Base-by-base conservation (phyloP, 1,284 basidiomycete genomes). In the Trichosporon inkin region DNA sequence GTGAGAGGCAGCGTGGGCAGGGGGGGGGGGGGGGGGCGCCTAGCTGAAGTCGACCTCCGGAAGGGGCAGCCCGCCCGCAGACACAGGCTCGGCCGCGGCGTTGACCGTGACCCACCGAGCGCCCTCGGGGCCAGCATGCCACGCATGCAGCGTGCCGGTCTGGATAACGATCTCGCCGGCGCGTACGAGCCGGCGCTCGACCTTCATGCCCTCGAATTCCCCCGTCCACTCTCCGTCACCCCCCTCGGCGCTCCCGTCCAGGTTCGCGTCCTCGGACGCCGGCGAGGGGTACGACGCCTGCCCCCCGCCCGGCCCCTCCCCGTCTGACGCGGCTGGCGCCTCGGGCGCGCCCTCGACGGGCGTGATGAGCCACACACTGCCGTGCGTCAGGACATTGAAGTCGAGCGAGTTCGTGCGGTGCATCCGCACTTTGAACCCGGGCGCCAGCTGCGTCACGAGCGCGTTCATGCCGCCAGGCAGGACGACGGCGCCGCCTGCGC, bases 61-160 rank as follows among this genome's bases (percentile, higher is more conserved):
- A 47, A 78, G 56, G 36, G 38, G 55, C 58, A 67, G 62, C 8
- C 72, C 72, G 14, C 62, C 66, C 24, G 62, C 66, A 35, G 67
- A 69, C 1, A 77, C 74, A 4, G 72, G 66, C 56, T 61, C 10
- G 10, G 77, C 77, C 16, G 65, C 64, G 1, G 76, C 70, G 0
- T 76, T 66, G 0, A 77, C 75, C 6, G 72, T 72, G n/a, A 67
- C 53, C 71, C 73, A 76, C 39, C 71, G 68, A 6, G 69, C 72
- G 0, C 77, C 77, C 35, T 75, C 68, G 10, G 67, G 65, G 22
- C 72, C 72, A 10, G 74, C 72, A 58, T 73, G 63, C 77, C 75
- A 78, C 5, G 71, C 75, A 67, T 78, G 77, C 34, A 76, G 10
- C 11, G 77, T 78, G 19, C 77, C 77, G 10, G 71, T 65, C 65